Percentiles rank a stretch among this genome's conserved stretches.
These are phyloP conservation scores for Mortierella sp. DNA, from an alignment of 371 early-diverging fungal genomes.

Conservation along the genomic window DNA sequence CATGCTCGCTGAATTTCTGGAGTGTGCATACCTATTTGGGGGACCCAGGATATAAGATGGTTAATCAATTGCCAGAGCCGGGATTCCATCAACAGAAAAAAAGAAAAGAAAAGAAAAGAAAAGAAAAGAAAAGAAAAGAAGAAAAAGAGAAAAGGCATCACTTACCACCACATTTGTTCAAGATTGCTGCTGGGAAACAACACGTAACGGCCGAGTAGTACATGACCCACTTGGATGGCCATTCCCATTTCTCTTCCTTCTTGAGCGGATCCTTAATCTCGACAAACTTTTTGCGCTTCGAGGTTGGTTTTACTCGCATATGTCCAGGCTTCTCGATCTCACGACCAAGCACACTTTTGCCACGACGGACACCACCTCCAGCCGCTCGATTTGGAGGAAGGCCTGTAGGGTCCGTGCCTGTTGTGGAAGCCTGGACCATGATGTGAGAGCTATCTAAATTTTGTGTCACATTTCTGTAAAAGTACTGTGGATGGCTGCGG, in stretches of 20 bases:
- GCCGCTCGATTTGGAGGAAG: slow-evolving; percentile 7
- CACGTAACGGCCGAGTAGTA: slow-evolving; percentile 69
- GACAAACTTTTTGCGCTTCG: slow-evolving; percentile 39
- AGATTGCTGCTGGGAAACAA: slow-evolving; percentile 63
- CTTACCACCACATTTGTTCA: slow-evolving; percentile 54
- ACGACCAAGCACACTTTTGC: slow-evolving; percentile 55
- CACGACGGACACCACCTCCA: slow-evolving; percentile 42
- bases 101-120: too few relatives aligned
- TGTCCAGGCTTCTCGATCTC: slow-evolving; percentile 55
- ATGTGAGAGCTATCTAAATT: slow-evolving; percentile 54
- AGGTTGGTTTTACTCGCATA: slow-evolving; percentile 27
- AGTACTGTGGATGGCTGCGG: slow-evolving; percentile 65
- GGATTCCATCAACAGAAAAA: background rate
- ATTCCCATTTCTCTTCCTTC: slow-evolving; percentile 47
- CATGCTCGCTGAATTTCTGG: slow-evolving; percentile 81
- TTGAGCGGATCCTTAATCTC: slow-evolving; percentile 43
- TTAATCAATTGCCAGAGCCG: background rate
- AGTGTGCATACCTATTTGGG: slow-evolving; percentile 50
- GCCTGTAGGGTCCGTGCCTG: slow-evolving; percentile 47
- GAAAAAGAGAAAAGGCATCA: background rate
- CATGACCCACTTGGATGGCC: slow-evolving; percentile 62
- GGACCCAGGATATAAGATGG: background rate
- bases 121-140: too few relatives aligned
- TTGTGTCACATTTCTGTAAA: slow-evolving; percentile 65
- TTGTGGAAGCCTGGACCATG: slow-evolving; percentile 48